Base-by-base conservation (phyloP, 352 stramenopile species). In the Albugo laibachii region DNA sequence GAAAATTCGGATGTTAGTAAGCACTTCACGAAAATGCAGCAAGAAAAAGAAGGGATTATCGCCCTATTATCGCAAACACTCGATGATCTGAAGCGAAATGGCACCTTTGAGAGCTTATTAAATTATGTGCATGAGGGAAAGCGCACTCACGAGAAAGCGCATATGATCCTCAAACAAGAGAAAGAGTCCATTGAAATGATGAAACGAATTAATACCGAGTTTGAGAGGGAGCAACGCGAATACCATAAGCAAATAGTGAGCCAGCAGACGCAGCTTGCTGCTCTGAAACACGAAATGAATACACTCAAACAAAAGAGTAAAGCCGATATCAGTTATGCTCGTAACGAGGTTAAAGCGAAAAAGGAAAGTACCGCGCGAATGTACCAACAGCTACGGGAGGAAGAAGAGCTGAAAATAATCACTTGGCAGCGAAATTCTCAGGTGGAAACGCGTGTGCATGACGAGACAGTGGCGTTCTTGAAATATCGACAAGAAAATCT, bases 1-100 rank as follows among this genome's bases (percentile, higher is more conserved):
- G 72, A 96, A 59, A 95, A 94, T 57, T 82, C 84, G 5, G 95
- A 96, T 48, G 91, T 96, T 44, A 81, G 69, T 1, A 82, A 78
- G 1, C 95, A 95, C 51, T 62, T 95, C 21, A 56, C 92, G 36
- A 95, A 96, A 59, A 94, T 95, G 52, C 81, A 95, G 57, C 67
- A 92, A 36, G 86, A 96, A 51, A 66, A 83, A 13, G 75, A 83
- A 21, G 68, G 62, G 14, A 54, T 96, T 12, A 62, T 91, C 19
- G 71, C 89, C 52, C 56, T 92, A 21, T 45, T 94, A 1, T 56
- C 57, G 4, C 60, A 73, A 16, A 89, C 70, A 0, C 58, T 78
- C 19, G 37, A 24, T 5, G 77, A 92, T 50, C 59, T 93, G 34
- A 76, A 80, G 47, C 74, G 77, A 47, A 62, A 80, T 38, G 73